Evolutionary conservation across 306 rosid species (phyloP).

Genomic region (Castanopsis chinensis): DNA sequence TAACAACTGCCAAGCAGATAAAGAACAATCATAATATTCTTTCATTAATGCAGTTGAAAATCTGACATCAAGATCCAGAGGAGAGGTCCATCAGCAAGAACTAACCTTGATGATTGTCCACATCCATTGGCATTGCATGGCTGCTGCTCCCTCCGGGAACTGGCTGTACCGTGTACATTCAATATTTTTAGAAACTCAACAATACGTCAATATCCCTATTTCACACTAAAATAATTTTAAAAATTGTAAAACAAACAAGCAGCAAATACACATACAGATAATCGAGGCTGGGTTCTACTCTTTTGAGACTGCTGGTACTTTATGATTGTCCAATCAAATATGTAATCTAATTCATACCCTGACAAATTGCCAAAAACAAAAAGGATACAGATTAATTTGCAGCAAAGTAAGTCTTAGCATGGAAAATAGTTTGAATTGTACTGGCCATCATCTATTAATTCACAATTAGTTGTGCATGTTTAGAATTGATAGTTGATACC

Average conservation of each 20-base stretch:
- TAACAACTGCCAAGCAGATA: constrained; percentile 25
- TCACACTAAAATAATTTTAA: constrained; percentile 10
- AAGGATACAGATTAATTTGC: not conserved
- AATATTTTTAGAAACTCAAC: constrained; percentile 25
- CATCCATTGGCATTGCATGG: constrained; percentile 49
- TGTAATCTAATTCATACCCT: constrained; percentile 84
- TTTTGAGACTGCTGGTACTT: constrained; percentile 88
- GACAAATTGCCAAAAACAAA: constrained; percentile 26
- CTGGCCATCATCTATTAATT: not conserved
- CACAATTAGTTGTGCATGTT: not conserved
- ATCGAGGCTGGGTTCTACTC: constrained; percentile 52
- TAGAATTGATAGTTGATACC: not conserved
- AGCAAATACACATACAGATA: constrained; percentile 52
- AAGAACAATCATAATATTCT: constrained; percentile 5
- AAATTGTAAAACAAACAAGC: not conserved
- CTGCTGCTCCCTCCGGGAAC: constrained; percentile 58
- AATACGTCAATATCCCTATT: constrained; percentile 10
- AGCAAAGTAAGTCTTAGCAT: constrained; percentile 1
- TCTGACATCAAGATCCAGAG: not conserved
- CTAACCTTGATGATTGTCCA: constrained; percentile 67
- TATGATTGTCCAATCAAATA: constrained; percentile 87
- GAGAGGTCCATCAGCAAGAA: not conserved
- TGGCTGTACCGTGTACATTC: constrained; percentile 42
- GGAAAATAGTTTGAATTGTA: constrained; percentile 2
- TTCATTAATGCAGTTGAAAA: constrained; percentile 1